These are phyloP conservation scores for Xylaria sp. DNA, from an alignment of 2,329 filamentous ascomycete genomes.

Conservation along the genomic window DNA sequence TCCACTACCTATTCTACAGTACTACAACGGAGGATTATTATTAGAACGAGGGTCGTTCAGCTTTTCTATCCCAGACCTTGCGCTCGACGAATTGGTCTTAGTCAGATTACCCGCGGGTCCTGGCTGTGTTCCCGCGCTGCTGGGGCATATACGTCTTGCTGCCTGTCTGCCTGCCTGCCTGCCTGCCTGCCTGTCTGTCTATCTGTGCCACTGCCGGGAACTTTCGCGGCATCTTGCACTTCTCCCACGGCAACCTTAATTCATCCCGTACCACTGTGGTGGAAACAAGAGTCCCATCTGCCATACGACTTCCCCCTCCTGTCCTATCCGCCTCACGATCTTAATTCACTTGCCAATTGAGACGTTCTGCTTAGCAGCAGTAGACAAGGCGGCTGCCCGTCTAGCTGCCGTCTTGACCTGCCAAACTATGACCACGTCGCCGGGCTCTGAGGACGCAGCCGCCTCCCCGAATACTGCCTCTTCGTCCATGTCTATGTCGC, in stretches of 20 bases:
- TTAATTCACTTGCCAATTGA: conserved; percentile 1
- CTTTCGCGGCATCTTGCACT: conserved; percentile 24
- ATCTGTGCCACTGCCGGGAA: conserved; percentile 25
- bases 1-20: not conserved
- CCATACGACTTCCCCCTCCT: conserved; percentile 10
- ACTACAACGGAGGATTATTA: conserved; percentile 13
- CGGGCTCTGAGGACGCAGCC: conserved; percentile 21
- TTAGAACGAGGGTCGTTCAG: conserved; percentile 10
- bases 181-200: too few species aligned
- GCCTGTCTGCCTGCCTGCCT: conserved; percentile 10
- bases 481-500: conserved; percentile 36
- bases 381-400: conserved; percentile 8
- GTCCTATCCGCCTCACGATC: not conserved
- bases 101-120: conserved; percentile 19
- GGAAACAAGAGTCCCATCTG: conserved; percentile 13
- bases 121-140: conserved; percentile 16
- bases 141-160: conserved; percentile 14
- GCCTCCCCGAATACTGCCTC: conserved; percentile 23
- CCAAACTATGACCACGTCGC: conserved; percentile 32
- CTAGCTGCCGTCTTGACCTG: conserved; percentile 8
- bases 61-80: not conserved
- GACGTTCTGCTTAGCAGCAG: conserved; percentile 8
- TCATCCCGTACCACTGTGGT: conserved; percentile 23
- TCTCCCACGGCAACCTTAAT: conserved; percentile 29
- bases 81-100: conserved; percentile 22